A percentile compares a stretch with the other conserved stretches of the same genome.
These are phyloP conservation scores for Eucalyptus erythrocorys DNA, from an alignment of 345 rosid genomes.

Conservation along the genomic window DNA sequence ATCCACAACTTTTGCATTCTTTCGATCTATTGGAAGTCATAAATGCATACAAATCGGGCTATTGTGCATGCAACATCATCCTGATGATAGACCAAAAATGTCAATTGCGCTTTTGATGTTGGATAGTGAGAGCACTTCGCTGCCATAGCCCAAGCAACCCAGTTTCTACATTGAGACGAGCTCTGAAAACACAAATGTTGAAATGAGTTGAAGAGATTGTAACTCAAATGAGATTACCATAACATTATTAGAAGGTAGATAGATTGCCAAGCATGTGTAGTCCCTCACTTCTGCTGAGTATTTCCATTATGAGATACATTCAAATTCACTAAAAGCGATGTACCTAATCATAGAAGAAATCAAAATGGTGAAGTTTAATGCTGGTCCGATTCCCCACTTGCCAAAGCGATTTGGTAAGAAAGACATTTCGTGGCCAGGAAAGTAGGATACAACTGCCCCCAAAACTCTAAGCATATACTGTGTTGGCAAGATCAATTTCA, in stretches of 20 bases:
- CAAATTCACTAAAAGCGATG: background rate
- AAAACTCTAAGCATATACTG: background rate
- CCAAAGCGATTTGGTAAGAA: background rate
- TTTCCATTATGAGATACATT: background rate
- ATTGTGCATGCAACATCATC: slow-evolving; percentile 23
- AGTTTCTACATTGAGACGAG: background rate
- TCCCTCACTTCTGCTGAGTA: background rate
- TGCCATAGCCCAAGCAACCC: background rate
- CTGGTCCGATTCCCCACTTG: background rate
- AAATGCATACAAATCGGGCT: slow-evolving; percentile 22
- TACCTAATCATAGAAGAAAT: background rate
- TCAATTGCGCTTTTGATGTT: background rate
- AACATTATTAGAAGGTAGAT: background rate
- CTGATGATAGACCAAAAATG: slow-evolving; percentile 24
- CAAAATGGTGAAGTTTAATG: background rate
- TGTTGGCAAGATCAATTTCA: background rate
- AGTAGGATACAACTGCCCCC: background rate
- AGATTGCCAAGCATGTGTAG: background rate
- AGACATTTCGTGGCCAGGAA: background rate
- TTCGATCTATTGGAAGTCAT: slow-evolving; percentile 2
- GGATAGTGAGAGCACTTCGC: background rate
- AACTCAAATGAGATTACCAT: background rate
- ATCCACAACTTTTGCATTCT: slow-evolving; percentile 2
- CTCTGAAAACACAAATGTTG: background rate
- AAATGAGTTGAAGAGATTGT: background rate